Base-by-base conservation (phyloP, 495 filamentous ascomycete genomes). In the Penicillium cosmopolitanum region DNA sequence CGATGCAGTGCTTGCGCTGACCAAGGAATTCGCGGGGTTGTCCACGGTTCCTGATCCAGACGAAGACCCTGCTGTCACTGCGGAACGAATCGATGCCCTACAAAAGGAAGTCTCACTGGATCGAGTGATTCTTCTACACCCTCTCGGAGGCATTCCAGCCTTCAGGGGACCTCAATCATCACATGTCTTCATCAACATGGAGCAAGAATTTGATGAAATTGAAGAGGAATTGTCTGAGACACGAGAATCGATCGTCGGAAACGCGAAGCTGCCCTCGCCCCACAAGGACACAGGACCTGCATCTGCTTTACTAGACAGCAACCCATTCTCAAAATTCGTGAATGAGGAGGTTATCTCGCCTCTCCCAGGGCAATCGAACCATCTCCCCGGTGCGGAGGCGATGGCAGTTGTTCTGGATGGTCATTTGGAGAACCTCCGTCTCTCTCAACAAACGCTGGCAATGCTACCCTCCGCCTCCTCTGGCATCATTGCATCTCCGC, bases 101-200 rank as follows among this genome's bases (percentile, higher is more conserved):
- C 80, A 83, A 55, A 77, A 78, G 50, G 79, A 83, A 53, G 84
- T 90, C 3, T 81, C 85, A 7, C 75, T 98, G 2, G 95, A 98
- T 64, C 83, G 95, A 4, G 79, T 99, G 25, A 94, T 99, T 63
- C 79, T 98, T 23, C 79, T 99, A 15, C 96, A 99, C 73, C 89
- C 91, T 0, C 69, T 90, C 2, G 95, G 95, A 5, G 95, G 96
- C 8, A 93, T 95, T 51, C 96, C 95, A 1, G 82, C 89, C 0
- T 81, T 77, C 52, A 83, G 84, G 42, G 82, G 86, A 15, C 83
- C 83, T 0, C 83, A 89, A 42, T 82, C 84, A 9, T 87, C 89
- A 13, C 91, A 97, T 66, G 84, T 97, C 4, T 99, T 97, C 70
- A 83, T 99, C 71, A 99, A 99, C 64, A 82, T 99, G 65, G 90